Evolutionary conservation across 176 grass and related monocot species (phyloP).

Genomic region (Oryza brachyantha): DNA sequence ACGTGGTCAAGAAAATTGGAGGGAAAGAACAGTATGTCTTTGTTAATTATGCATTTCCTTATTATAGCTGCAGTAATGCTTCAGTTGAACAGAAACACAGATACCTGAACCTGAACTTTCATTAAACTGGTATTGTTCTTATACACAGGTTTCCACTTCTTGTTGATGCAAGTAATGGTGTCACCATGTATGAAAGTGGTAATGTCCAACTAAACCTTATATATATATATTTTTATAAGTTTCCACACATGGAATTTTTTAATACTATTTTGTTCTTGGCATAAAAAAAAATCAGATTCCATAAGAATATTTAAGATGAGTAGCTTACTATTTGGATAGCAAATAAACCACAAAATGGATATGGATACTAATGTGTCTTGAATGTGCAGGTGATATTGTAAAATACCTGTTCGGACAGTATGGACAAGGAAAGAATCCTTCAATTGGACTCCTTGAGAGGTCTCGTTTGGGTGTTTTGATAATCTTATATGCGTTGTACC

Average conservation of each 20-base stretch:
- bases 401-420: constrained; percentile 79
- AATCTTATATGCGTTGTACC: not conserved
- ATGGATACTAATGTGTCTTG: constrained; percentile 14
- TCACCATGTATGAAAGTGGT: constrained; percentile 98
- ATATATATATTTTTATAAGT: not conserved
- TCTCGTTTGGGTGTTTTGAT: constrained; percentile 39
- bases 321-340: not conserved
- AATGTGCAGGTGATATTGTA: constrained; percentile 78
- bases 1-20: constrained; percentile 70
- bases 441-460: constrained; percentile 93
- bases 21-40: constrained; percentile 88
- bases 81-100: not conserved
- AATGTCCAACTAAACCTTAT: constrained; percentile 32
- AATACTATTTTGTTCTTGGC: not conserved
- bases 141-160: constrained; percentile 91
- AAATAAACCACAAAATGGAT: not conserved
- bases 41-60: constrained; percentile 13
- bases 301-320: not conserved
- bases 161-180: constrained; percentile 67
- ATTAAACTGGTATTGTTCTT: not conserved
- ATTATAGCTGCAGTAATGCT: constrained; percentile 1
- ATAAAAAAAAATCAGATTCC: not conserved
- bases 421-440: constrained; percentile 70
- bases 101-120: not conserved
- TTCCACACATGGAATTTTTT: not conserved